Base-by-base conservation (phyloP, 352 stramenopile genomes). In the Phytopythium boreale region DNA sequence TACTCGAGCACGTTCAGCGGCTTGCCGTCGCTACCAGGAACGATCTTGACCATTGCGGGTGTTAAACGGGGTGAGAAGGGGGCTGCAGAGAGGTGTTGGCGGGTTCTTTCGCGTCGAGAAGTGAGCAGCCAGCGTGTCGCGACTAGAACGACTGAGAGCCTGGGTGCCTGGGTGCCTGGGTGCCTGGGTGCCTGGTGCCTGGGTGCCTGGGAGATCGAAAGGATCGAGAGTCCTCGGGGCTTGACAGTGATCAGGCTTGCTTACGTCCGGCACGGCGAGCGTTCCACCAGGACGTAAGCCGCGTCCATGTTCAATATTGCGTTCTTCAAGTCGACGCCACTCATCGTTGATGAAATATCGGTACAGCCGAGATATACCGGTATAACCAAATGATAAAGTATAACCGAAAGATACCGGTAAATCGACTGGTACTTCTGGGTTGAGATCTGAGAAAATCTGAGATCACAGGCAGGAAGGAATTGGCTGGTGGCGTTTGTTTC, bases 1-100 rank as follows among this genome's bases (percentile, higher is more conserved):
- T 87, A 98, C 64, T 98, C 93, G 61, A 92, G 80, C 61, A 97
- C 71, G 68, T 97, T 98, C 26, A 98, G 71, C 51, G 84, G 87
- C 56, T 73, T 85, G 62, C 64, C 76, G 56, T 93, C 80, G 56
- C 77, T 90, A n/a, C 87, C 84, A 29, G 83, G 71, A 7, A 93
- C 84, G 60, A 91, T 82, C 75, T 90, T 90, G 62, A 77, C 37
- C 70, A 81, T 82, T 44, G 34, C 39, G 36, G 34, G 14, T 1
- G 51, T n/a, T 20, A 39, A 39, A 39, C 34, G 27, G 29, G 17
- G 9, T 51, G 22, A 27, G 58, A 36, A 22, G n/a, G 34, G 29
- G 31, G 34, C 15, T 31, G 31, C 19, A 31, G 7, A 2, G 31
- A 6, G 20, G 19, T 2, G 20, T 24, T 20, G 1, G 53, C 31